Evolutionary conservation across 768 basidiomycete species (phyloP).

Genomic region (Omphalotus guepiniiformis): DNA sequence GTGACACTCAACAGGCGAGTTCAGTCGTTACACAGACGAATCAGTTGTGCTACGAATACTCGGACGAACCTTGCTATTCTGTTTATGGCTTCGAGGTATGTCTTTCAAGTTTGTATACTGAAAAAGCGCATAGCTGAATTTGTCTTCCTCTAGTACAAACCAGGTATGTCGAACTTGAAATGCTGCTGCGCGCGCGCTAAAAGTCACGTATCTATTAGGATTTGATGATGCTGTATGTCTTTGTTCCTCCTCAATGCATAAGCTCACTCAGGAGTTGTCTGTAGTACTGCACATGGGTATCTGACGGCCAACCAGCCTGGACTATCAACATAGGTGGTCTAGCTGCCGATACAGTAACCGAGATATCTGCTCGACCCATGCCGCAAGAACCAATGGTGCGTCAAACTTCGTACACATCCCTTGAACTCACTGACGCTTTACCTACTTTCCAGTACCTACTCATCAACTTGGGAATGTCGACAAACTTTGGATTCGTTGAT

Average conservation of each 20-base stretch:
- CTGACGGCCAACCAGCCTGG: slow-evolving; percentile 66
- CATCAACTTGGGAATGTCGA: slow-evolving; percentile 78
- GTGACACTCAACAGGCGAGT: slow-evolving; percentile 72
- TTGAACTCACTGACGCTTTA: not conserved
- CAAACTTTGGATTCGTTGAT: slow-evolving; percentile 72
- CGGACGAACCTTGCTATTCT: slow-evolving; percentile 55
- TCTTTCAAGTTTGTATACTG: not conserved
- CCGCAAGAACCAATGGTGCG: slow-evolving; percentile 85
- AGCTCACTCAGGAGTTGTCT: not conserved
- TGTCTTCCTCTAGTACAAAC: slow-evolving; percentile 30
- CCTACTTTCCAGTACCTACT: slow-evolving; percentile 61
- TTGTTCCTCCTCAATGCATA: not conserved
- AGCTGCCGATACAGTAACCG: slow-evolving; percentile 51
- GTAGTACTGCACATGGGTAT: slow-evolving; percentile 85
- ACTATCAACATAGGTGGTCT: slow-evolving; percentile 67
- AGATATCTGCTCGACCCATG: slow-evolving; percentile 65
- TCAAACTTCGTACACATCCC: not conserved
- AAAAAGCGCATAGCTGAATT: not conserved
- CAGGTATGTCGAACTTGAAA: slow-evolving; percentile 22
- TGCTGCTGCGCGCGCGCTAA: slow-evolving; percentile 6
- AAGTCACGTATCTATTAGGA: slow-evolving; percentile 47
- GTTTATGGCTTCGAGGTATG: slow-evolving; percentile 76
- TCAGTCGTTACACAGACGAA: slow-evolving; percentile 69
- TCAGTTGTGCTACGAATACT: slow-evolving; percentile 62
- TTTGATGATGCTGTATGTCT: slow-evolving; percentile 58